Base-by-base conservation (phyloP, 192 early-diverging fungal species). In the Piromyces finnis region DNA sequence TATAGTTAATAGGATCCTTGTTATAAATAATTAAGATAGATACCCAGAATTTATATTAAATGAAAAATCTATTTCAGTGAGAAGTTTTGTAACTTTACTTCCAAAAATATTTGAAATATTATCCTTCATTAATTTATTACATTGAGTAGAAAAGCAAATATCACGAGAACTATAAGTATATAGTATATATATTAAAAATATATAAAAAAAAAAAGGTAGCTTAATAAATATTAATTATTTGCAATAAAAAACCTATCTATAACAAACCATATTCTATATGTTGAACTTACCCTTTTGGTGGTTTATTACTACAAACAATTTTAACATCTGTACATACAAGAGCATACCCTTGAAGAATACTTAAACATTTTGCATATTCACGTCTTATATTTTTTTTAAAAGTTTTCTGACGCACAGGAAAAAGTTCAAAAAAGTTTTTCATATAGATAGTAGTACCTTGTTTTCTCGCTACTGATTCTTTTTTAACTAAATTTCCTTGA, bases 371-470 rank as follows among this genome's bases (percentile, higher is more conserved):
- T 13, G 87, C 83, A 81, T 90, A 96, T 82, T 99, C 97, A 17
- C 89, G 83, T 77, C 91, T 92, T 41, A 93, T 87, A 80, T 97
- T 95, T 30, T 91, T 90, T 79, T 92, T 93, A 84, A 98, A 92
- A 82, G 98, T 96, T 35, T 88, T 88, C 39, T 87, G 84, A 22
- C 98, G 89, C 16, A 99, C 98, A 6, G 98, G 98, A 83, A 96
- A 88, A 26, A 86, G 83, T 13, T 89, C 88, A 89, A 99, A 99
- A 35, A 99, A 79, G 27, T 90, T 87, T 13, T 84, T 83, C 32
- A 99, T 81, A 18, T 85, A 85, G 12, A 99, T 88, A 5, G 93
- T 95, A 15, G 96, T 98, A 4, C 97, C 97, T 77, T 81, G 78
- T 78, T 90, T 84, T 29, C 94, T 82, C 0, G 94, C 90, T 12